Evolutionary conservation across 352 stramenopile genomes (phyloP).

Genomic region (Phytopythium mirpurense): DNA sequence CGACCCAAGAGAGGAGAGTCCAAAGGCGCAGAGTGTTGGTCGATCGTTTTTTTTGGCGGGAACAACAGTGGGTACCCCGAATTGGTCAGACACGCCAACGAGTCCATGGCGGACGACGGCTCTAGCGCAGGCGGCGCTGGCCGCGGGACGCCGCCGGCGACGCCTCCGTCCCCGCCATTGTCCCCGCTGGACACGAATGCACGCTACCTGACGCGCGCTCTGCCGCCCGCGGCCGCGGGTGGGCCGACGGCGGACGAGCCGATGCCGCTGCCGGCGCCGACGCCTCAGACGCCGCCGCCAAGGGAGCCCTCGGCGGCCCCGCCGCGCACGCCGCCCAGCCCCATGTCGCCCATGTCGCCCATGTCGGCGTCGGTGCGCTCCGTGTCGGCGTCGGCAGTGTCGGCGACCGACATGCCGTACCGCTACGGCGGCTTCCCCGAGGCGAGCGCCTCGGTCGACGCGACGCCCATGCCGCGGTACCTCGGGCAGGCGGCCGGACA

Average conservation of each 20-base stretch:
- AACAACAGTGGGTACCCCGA: too few relatives aligned
- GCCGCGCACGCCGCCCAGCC: conserved; percentile 27
- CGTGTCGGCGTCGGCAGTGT: conserved; percentile 75
- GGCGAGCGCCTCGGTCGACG: conserved; percentile 78
- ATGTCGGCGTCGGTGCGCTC: conserved; percentile 57
- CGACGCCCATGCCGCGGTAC: conserved; percentile 72
- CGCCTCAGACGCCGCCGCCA: conserved; percentile 3
- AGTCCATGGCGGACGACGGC: conserved; percentile 2
- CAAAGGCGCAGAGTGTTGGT: conserved; percentile 1
- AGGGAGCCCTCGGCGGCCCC: conserved; percentile 10
- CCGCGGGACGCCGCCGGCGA: conserved; percentile 39
- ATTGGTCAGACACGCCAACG: too few relatives aligned
- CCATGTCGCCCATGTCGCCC: conserved; percentile 53
- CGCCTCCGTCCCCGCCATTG: conserved; percentile 63
- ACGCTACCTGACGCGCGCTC: conserved; percentile 40
- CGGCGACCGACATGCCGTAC: conserved; percentile 58
- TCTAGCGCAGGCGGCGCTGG: too few relatives aligned
- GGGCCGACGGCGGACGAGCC: conserved; percentile 1
- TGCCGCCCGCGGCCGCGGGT: conserved; percentile 11
- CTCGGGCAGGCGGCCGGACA: conserved; percentile 33
- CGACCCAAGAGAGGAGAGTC: not conserved
- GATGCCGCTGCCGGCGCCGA: conserved; percentile 12
- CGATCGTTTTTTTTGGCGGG: conserved; percentile 4
- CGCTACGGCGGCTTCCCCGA: conserved; percentile 61
- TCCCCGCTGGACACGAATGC: conserved; percentile 19